These are phyloP conservation scores for Chernovozyma aurita DNA, from an alignment of 1,139 yeast genomes.

Conservation along the genomic window DNA sequence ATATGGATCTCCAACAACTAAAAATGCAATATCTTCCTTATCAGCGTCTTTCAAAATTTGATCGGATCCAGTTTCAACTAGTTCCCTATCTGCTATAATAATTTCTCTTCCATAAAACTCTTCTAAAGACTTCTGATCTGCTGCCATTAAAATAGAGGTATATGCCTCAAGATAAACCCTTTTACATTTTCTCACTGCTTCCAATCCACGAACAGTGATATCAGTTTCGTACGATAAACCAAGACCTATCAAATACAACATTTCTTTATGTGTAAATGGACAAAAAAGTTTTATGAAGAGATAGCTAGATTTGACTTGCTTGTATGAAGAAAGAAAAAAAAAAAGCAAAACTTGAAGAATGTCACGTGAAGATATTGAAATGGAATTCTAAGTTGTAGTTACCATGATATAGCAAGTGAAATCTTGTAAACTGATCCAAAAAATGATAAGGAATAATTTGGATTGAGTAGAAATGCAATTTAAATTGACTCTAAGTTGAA, in stretches of 20 bases:
- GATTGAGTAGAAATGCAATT: no score
- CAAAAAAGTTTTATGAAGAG: not conserved
- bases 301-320: not conserved
- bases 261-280: constrained; percentile 23
- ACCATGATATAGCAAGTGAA: no score
- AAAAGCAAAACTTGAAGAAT: no score
- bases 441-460: no score
- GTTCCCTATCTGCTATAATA: constrained; percentile 86
- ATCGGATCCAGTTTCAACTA: constrained; percentile 88
- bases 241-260: constrained; percentile 88
- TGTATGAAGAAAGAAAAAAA: no score
- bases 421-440: no score
- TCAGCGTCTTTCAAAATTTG: constrained; percentile 73
- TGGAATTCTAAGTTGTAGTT: no score
- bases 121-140: constrained; percentile 64
- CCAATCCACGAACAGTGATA: constrained; percentile 91
- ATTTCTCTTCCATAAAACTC: constrained; percentile 82
- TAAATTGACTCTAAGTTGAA: no score
- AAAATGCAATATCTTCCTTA: constrained; percentile 78
- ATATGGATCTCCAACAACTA: constrained; percentile 96
- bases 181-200: constrained; percentile 74
- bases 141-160: constrained; percentile 93
- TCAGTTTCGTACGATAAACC: constrained; percentile 88
- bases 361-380: no score
- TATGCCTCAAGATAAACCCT: constrained; percentile 93